Evolutionary conservation across 805 yeast species (phyloP).

Genomic region (Torulaspora gathmanii): DNA sequence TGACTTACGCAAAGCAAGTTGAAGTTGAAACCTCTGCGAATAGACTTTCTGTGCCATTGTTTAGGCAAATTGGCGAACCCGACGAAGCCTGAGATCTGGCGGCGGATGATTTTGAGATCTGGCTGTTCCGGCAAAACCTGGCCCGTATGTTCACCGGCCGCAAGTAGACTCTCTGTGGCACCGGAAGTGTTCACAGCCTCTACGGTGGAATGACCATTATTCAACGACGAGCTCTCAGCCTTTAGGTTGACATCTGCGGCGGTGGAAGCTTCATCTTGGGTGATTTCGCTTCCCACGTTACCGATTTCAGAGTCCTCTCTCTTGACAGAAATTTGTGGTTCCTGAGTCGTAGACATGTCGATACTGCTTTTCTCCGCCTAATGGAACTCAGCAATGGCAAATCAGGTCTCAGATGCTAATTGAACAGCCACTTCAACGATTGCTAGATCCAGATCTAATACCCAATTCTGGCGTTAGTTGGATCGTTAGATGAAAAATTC

Average conservation of each 20-base stretch:
- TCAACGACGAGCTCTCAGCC: conserved; percentile 5
- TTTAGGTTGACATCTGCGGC: background rate
- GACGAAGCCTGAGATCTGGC: conserved; percentile 86
- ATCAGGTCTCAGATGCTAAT: background rate
- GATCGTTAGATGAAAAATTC: conserved; percentile 5
- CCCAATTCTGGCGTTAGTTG: background rate
- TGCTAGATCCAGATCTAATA: background rate
- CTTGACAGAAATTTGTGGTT: conserved; percentile 9
- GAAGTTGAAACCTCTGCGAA: conserved; percentile 82
- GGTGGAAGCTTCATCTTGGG: background rate
- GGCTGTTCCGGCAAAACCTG: conserved; percentile 37
- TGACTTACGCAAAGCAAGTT: conserved; percentile 90
- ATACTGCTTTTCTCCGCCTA: background rate
- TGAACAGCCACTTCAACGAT: background rate
- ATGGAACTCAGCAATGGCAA: background rate
- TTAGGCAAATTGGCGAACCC: conserved; percentile 97
- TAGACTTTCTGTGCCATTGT: conserved; percentile 96
- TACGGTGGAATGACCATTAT: background rate
- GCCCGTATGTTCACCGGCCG: conserved; percentile 9
- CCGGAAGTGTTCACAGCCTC: background rate
- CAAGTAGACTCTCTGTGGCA: background rate
- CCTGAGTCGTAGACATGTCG: conserved; percentile 7
- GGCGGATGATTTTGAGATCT: conserved; percentile 59
- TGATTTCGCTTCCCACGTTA: conserved; percentile 2
- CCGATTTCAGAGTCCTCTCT: conserved; percentile 12